These are phyloP conservation scores for Claviceps purpurea DNA, from an alignment of 2,329 filamentous ascomycete genomes.

Conservation along the genomic window DNA sequence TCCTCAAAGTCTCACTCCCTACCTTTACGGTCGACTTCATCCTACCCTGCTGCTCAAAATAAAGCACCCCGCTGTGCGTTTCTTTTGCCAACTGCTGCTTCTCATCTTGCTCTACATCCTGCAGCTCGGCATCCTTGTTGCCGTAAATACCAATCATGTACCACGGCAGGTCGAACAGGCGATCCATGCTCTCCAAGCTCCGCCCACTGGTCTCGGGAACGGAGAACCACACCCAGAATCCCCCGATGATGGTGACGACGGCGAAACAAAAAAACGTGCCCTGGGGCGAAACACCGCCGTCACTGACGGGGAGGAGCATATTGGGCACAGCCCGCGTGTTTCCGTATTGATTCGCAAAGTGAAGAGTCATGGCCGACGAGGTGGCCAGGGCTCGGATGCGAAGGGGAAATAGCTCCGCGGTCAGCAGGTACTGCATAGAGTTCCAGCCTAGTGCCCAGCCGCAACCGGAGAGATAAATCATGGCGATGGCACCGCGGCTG, in stretches of 20 bases:
- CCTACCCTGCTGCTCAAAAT: too few relatives aligned
- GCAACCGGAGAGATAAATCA: constrained; percentile 57
- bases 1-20: too few relatives aligned
- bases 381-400: constrained; percentile 59
- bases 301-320: constrained; percentile 44
- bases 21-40: too few relatives aligned
- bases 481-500: constrained; percentile 54
- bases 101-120: constrained; percentile 29
- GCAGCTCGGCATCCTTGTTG: constrained; percentile 35
- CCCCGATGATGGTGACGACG: constrained; percentile 52
- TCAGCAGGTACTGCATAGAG: constrained; percentile 65
- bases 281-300: constrained; percentile 39
- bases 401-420: constrained; percentile 64
- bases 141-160: constrained; percentile 53
- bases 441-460: constrained; percentile 66
- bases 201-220: constrained; percentile 59
- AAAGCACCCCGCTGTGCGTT: constrained; percentile 12
- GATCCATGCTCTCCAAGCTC: constrained; percentile 55
- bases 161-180: constrained; percentile 60
- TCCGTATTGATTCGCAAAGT: constrained; percentile 69
- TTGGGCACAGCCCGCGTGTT: constrained; percentile 62
- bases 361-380: constrained; percentile 61
- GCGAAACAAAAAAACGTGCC: constrained; percentile 72
- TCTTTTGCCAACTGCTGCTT: constrained; percentile 27
- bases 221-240: constrained; percentile 57